A percentile compares a stretch with the other conserved stretches of the same genome.
These are phyloP conservation scores for Phytophthora sp. DNA, from an alignment of 352 stramenopile genomes.

Conservation along the genomic window DNA sequence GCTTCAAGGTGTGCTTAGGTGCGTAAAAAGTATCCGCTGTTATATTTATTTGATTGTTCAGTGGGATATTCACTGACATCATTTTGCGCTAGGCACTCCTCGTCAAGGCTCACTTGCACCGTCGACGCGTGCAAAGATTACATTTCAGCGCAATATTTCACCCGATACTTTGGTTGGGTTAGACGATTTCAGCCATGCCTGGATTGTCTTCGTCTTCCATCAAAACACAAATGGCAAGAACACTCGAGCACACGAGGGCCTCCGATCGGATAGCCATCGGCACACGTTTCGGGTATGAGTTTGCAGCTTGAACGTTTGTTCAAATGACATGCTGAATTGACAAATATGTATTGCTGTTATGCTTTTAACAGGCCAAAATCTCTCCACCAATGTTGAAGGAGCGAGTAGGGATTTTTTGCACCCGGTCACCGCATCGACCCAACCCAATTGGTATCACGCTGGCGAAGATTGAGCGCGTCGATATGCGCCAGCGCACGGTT, in stretches of 20 bases:
- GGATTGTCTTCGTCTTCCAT: slow-evolving; percentile 91
- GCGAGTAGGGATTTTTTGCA: slow-evolving; percentile 95
- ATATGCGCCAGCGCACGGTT: slow-evolving; percentile 63
- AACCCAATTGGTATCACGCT: slow-evolving; percentile 95
- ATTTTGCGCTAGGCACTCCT: slow-evolving; percentile 61
- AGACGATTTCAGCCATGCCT: slow-evolving; percentile 86
- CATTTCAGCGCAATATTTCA: slow-evolving; percentile 83
- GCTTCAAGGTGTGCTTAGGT: slow-evolving; percentile 77
- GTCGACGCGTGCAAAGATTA: slow-evolving; percentile 69
- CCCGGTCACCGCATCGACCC: slow-evolving; percentile 96
- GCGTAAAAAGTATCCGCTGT: neutral
- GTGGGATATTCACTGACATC: neutral
- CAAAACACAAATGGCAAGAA: slow-evolving; percentile 92
- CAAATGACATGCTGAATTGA: neutral
- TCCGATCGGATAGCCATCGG: slow-evolving; percentile 75
- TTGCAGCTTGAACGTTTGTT: neutral
- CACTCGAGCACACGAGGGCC: slow-evolving; percentile 57
- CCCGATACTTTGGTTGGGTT: slow-evolving; percentile 77
- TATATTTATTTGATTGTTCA: neutral
- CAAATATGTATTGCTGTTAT: neutral
- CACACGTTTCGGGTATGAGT: slow-evolving; percentile 59
- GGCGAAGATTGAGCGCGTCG: slow-evolving; percentile 87
- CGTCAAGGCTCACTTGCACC: slow-evolving; percentile 83
- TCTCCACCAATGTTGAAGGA: slow-evolving; percentile 73
- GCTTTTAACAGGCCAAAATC: slow-evolving; percentile 61